Base-by-base conservation (phyloP, 257 asterid species). In the Fraxinus excelsior region DNA sequence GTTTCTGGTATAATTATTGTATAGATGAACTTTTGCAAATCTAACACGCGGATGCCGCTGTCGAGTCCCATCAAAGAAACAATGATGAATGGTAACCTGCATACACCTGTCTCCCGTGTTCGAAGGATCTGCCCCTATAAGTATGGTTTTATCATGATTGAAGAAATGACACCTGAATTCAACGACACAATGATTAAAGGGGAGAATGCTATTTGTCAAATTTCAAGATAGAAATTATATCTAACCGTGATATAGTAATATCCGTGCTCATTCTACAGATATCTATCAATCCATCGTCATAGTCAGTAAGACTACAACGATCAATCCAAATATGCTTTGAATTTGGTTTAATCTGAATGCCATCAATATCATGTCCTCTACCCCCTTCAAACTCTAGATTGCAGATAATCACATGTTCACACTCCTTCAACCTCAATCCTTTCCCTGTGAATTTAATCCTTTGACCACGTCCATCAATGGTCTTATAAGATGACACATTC, bases 41-140 rank as follows among this genome's bases (percentile, higher is more conserved):
- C 99, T 85, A 76, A 95, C 97, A 38, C 99, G 91, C n/a, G 99
- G 99, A 62, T 94, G 97, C 21, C 99, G 78, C 84, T 94, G 99
- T 56, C 92, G 79, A 3, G 99, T 95, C 74, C 98, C 99, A 70
- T 95, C 88, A 31, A 95, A 95, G 86, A 92, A 92, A 71, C 99
- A 92, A 78, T 95, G 99, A 86, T 95, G 99, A 77, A 95, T 87
- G n/a, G 97, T 95, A 37, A 92, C 93, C 21, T 88, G 74, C 7
- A 95, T 95, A 82, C 92, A 83, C 84, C 98, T 82, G 68, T 94
- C 99, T 0, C 85, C 84, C 2, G 82, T 82, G 78, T 91, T 74
- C 7, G 93, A 86, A 78, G 98, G 80, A 77, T 92, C 97, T 8
- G 86, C 96, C 23, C 99, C 98, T 0, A 94, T 91, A 23, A 94